Conservation (phyloP, 2,329 filamentous ascomycete species). For the Aspergillus hortae region DNA sequence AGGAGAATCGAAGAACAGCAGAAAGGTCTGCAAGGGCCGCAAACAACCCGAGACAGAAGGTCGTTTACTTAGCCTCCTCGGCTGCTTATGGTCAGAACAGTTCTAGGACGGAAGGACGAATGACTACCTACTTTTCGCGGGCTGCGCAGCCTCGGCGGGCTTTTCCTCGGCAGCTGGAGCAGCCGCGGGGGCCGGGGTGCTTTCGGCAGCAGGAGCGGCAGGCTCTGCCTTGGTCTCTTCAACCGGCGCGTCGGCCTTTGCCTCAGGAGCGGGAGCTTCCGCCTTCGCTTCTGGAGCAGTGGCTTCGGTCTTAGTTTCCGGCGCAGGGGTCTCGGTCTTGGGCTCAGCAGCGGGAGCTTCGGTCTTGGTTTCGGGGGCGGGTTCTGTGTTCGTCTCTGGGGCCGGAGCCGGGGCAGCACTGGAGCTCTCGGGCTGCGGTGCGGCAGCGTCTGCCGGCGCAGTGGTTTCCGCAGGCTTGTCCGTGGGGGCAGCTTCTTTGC, state of each 20-base stretch:
- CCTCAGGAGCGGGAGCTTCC: constrained; percentile 4
- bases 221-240: constrained; percentile 6
- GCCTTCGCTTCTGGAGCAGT: constrained; percentile 11
- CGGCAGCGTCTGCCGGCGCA: constrained; percentile 3
- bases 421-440: constrained; percentile 11
- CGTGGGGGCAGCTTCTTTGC: constrained; percentile 5
- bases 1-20: neutral
- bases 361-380: constrained; percentile 2
- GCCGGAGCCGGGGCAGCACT: constrained; percentile 8
- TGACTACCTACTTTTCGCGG: constrained; percentile 7
- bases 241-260: constrained; percentile 1
- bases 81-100: constrained; percentile 8
- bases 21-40: neutral
- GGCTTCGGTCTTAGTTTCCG: neutral
- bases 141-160: constrained; percentile 11
- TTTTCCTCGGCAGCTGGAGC: constrained; percentile 5
- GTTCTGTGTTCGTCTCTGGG: constrained; percentile 5
- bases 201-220: constrained; percentile 1
- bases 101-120: neutral
- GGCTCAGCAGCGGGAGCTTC: neutral
- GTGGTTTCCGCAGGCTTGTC: constrained; percentile 12
- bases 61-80: constrained; percentile 5
- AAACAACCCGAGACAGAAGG: neutral
- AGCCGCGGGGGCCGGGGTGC: constrained; percentile 1
- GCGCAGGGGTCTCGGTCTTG: constrained; percentile 7